Evolutionary conservation across 768 basidiomycete species (phyloP).

Genomic region (Collybia nuda): DNA sequence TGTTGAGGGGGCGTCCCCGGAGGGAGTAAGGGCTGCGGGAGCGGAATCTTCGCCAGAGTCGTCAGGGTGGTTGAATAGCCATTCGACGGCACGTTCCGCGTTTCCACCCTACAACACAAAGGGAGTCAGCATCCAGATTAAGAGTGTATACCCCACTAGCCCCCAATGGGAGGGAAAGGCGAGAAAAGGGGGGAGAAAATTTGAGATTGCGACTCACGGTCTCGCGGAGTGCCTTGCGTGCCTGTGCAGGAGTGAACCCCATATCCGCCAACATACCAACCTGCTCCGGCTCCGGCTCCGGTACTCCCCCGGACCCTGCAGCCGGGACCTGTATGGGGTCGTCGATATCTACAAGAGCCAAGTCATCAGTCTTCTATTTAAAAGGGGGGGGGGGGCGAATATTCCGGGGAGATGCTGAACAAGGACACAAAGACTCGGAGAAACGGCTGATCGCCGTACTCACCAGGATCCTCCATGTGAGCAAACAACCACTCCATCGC

Average conservation of each 20-base stretch:
- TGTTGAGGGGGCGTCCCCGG: conserved; percentile 19
- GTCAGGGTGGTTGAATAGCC: conserved; percentile 93
- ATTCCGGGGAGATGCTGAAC: no score
- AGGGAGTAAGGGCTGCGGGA: no score
- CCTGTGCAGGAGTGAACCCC: conserved; percentile 88
- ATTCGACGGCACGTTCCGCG: conserved; percentile 87
- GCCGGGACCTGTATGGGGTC: conserved; percentile 52
- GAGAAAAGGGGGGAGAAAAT: not conserved
- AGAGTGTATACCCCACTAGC: no score
- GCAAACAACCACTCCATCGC: conserved; percentile 97
- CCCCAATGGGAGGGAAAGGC: no score
- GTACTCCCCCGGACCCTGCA: conserved; percentile 21
- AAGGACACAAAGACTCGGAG: not conserved
- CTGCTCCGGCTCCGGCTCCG: conserved; percentile 70
- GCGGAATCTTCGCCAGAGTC: conserved; percentile 67
- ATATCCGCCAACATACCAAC: conserved; percentile 80
- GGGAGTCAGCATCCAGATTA: no score
- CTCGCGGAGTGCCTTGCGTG: conserved; percentile 82
- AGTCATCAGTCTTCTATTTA: not conserved
- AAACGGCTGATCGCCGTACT: conserved; percentile 6
- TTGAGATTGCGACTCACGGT: conserved; percentile 80
- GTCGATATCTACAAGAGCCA: conserved; percentile 71
- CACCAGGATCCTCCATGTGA: conserved; percentile 94
- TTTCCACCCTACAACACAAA: conserved; percentile 54
- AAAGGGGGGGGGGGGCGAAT: no score